Conservation (phyloP, 2,329 filamentous ascomycete species). For the Didymosphaeria variabile region DNA sequence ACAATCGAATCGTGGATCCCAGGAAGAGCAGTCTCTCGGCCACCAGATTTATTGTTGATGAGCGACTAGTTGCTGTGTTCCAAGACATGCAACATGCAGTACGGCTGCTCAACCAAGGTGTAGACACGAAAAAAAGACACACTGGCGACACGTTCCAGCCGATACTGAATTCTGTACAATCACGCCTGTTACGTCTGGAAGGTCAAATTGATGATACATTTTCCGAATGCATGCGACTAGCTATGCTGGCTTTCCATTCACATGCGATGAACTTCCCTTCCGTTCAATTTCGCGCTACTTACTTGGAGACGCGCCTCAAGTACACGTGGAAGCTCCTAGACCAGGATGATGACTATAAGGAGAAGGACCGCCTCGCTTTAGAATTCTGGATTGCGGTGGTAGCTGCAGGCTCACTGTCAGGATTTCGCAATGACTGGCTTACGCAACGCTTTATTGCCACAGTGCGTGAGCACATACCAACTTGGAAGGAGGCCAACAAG, state of each 20-base stretch:
- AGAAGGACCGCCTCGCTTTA: neutral
- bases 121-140: neutral
- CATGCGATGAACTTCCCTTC: constrained; percentile 5
- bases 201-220: constrained; percentile 1
- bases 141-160: constrained; percentile 2
- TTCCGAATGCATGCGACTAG: constrained; percentile 2
- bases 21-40: neutral
- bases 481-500: constrained; percentile 1
- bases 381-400: constrained; percentile 1
- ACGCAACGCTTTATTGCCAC: neutral
- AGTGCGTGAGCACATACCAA: constrained; percentile 3
- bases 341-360: neutral
- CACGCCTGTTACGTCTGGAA: neutral
- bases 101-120: neutral
- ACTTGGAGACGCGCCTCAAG: neutral
- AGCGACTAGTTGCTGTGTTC: neutral
- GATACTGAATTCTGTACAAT: constrained; percentile 5
- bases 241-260: constrained; percentile 4
- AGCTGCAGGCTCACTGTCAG: neutral
- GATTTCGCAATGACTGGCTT: neutral
- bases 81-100: constrained; percentile 11
- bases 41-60: neutral
- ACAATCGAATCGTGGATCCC: too few species aligned
- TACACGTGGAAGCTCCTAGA: neutral
- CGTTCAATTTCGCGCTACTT: constrained; percentile 3